Evolutionary conservation across 2,329 filamentous ascomycete species (phyloP).

Genomic region (Claviceps pazoutovae): DNA sequence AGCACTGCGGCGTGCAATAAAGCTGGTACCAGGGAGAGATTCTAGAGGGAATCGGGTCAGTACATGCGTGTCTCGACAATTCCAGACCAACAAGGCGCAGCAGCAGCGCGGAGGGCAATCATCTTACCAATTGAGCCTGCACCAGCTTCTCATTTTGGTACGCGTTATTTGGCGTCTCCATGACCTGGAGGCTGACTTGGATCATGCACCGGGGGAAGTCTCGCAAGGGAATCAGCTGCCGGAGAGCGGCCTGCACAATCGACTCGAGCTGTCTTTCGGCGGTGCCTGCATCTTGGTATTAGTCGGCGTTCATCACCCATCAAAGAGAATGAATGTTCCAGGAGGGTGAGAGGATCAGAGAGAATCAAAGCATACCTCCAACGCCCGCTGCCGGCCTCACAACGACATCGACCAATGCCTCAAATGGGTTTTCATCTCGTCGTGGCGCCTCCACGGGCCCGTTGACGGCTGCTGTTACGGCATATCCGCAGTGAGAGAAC

Average conservation of each 20-base stretch:
- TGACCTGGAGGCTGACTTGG: conserved; percentile 69
- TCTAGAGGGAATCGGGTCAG: conserved; percentile 30
- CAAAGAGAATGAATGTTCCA: background rate
- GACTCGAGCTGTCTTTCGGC: conserved; percentile 73
- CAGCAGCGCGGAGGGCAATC: background rate
- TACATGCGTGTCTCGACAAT: background rate
- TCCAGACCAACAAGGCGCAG: background rate
- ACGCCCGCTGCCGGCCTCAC: conserved; percentile 76
- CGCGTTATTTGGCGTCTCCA: conserved; percentile 53
- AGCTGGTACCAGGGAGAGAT: conserved; percentile 65
- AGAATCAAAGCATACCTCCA: conserved; percentile 42
- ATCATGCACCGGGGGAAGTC: conserved; percentile 65
- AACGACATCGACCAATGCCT: conserved; percentile 80
- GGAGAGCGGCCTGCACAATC: conserved; percentile 56
- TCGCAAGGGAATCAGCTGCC: conserved; percentile 60
- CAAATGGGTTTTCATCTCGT: conserved; percentile 81
- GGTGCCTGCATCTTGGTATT: conserved; percentile 33
- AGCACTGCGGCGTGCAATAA: conserved; percentile 69
- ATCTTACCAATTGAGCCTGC: conserved; percentile 45
- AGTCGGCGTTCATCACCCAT: background rate
- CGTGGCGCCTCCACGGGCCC: conserved; percentile 83
- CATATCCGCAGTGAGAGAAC: conserved; percentile 63
- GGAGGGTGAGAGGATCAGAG: background rate
- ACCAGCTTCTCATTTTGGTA: conserved; percentile 45
- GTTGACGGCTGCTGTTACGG: conserved; percentile 74